Evolutionary conservation across 139 green algal genomes (phyloP), one percentile per base, ranked within the genome.

Genomic region (Coccomyxa sp.): DNA sequence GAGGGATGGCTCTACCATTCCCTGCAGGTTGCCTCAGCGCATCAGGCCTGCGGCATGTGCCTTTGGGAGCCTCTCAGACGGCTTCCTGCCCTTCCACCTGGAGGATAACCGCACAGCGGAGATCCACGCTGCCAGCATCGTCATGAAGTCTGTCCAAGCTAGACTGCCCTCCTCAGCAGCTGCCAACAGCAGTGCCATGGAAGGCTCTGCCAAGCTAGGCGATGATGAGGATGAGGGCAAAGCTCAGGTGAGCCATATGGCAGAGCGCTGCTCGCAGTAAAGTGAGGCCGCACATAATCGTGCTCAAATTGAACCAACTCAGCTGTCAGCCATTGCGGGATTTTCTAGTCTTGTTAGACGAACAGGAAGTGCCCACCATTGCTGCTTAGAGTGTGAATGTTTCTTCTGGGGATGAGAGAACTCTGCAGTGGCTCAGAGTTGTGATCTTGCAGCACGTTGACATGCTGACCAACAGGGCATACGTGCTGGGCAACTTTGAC

Each of bases 41-140:
- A 86, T 92, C 39, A 79, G 88, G 1, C 89, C 89, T 7, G 29
- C 73, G 27, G 55, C 82, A 16, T 78, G 89, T 38, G 90, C 85
- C 4, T 94, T 94, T 79, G 90, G 90, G 27, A 88, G 84, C 3
- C 77, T 94, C 12, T 86, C 88, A 12, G 90, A 94, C 39, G 88
- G 88, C 27, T 94, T 91, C 79, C 39, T 89, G 69, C 84, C 88
- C 7, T 90, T 92, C 40, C 58, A 86, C 10, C 39, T 78, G 37
- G 12, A 36, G 4, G 54, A 35, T 22, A 41, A 70, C 31, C 55
- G 55, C 18, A 36, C 55, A 71, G 77, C 69, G 8, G 38, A 78
- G 39, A 29, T 88, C 8, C 24, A 76, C 37, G 41, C 87, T 44
- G 69, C 76, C 18, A 83, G 75, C 7, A 72, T 89, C 12, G 85